phyloP scores from a whole-genome alignment of 2,329 filamentous ascomycete species.

The Claviceps pazoutovae region DNA sequence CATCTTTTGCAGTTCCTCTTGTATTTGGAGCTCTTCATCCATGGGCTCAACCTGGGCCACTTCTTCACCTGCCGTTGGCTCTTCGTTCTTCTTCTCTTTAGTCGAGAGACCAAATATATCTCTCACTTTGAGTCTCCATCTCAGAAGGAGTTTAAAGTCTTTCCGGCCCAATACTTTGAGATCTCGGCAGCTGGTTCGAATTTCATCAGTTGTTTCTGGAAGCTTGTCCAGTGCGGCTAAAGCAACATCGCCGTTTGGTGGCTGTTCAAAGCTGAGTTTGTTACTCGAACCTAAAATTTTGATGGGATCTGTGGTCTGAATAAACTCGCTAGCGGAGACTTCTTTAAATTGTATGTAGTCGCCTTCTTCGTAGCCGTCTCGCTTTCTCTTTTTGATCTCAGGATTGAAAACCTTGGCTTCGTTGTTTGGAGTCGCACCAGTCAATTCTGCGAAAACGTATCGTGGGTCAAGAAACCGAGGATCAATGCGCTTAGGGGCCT shows the following conservation, averaged over 20 bases:
- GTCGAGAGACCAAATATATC: constrained; percentile 74
- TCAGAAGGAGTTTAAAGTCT: constrained; percentile 80
- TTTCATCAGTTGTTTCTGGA: constrained; percentile 73
- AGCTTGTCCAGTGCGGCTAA: constrained; percentile 75
- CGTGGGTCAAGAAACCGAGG: constrained; percentile 82
- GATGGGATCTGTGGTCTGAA: constrained; percentile 86
- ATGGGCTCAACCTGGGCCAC: constrained; percentile 75
- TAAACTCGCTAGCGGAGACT: constrained; percentile 76
- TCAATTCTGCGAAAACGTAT: constrained; percentile 84
- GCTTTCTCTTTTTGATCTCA: constrained; percentile 91
- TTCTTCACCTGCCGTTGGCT: constrained; percentile 29
- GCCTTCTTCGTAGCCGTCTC: constrained; percentile 94
- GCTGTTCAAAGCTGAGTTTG: constrained; percentile 67
- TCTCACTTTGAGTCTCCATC: constrained; percentile 78
- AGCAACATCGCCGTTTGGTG: constrained; percentile 70
- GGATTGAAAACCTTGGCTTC: constrained; percentile 98
- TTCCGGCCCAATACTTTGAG: constrained; percentile 84
- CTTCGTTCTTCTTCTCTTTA: constrained; percentile 49
- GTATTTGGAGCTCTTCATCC: constrained; percentile 87
- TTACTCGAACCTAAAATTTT: constrained; percentile 80
- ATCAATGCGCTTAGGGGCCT: constrained; percentile 86
- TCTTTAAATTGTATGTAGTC: constrained; percentile 91
- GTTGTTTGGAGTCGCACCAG: constrained; percentile 76
- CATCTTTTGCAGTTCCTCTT: constrained; percentile 72
- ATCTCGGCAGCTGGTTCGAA: constrained; percentile 65